These are phyloP conservation scores for Penicillium sp. DNA, from an alignment of 2,329 filamentous ascomycete species.

Conservation along the genomic window DNA sequence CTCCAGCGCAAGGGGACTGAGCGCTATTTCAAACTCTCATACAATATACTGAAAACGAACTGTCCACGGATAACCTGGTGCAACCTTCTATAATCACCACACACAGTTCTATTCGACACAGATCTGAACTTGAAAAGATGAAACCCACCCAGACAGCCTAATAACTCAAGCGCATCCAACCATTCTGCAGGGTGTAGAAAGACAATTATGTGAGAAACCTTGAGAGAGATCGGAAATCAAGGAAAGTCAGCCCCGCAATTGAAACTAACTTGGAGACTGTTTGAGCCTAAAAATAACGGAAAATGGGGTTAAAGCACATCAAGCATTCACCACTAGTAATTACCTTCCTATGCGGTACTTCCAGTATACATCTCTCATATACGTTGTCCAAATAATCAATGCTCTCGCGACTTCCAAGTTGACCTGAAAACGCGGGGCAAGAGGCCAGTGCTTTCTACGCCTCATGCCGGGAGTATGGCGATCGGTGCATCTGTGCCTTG, in stretches of 20 bases:
- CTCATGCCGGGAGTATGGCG: not conserved
- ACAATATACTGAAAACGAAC: not conserved
- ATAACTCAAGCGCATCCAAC: not conserved
- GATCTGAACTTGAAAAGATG: not conserved
- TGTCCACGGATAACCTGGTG: not conserved
- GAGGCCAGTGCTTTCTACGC: constrained; percentile 9
- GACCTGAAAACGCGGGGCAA: constrained; percentile 7
- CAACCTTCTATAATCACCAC: not conserved
- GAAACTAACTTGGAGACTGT: not conserved
- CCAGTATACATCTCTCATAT: not conserved
- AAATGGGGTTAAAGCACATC: not conserved
- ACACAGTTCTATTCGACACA: not conserved
- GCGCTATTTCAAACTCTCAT: not conserved
- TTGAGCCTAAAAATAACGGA: not conserved
- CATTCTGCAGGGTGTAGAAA: not conserved
- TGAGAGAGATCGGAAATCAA: not conserved
- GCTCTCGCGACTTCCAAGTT: not conserved
- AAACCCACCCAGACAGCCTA: not conserved
- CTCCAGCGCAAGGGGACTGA: not conserved
- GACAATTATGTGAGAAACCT: not conserved
- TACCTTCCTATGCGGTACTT: not conserved
- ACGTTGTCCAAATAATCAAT: not conserved
- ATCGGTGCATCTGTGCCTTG: not conserved
- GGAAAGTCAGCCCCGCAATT: constrained; percentile 1
- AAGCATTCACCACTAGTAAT: not conserved